A percentile compares a stretch with the other conserved stretches of the same genome.
phyloP scores from a whole-genome alignment of 2,329 filamentous ascomycete genomes.

The Beauveria sp. region DNA sequence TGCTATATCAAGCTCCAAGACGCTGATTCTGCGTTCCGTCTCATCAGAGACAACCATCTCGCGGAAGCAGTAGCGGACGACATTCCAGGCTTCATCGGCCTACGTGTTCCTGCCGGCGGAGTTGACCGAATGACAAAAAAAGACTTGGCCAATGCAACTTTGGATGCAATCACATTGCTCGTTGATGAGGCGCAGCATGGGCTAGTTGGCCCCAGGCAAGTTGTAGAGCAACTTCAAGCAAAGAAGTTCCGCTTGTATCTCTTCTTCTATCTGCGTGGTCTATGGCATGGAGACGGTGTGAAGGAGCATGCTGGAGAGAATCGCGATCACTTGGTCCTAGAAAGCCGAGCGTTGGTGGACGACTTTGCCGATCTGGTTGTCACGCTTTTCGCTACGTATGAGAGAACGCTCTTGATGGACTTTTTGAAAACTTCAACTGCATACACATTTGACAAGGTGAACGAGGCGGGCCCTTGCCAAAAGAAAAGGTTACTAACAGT shows the following conservation, averaged over 20 bases:
- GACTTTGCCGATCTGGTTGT: constrained; percentile 82
- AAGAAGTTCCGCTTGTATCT: constrained; percentile 66
- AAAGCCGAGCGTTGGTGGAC: constrained; percentile 66
- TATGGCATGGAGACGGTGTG: constrained; percentile 73
- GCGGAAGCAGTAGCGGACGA: constrained; percentile 84
- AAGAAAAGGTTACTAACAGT: background rate
- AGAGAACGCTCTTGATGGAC: constrained; percentile 73
- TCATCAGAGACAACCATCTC: constrained; percentile 86
- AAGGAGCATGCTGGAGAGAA: constrained; percentile 45
- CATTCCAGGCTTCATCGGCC: constrained; percentile 77
- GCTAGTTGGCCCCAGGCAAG: constrained; percentile 67
- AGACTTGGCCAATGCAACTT: constrained; percentile 72
- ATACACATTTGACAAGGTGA: constrained; percentile 74
- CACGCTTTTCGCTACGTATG: constrained; percentile 76
- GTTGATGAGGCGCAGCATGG: constrained; percentile 89
- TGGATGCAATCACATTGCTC: constrained; percentile 77
- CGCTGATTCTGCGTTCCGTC: constrained; percentile 75
- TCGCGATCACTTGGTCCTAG: constrained; percentile 48
- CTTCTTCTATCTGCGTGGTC: constrained; percentile 81
- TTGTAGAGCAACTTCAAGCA: constrained; percentile 68
- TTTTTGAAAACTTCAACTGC: constrained; percentile 78
- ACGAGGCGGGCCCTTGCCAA: background rate
- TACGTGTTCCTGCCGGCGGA: constrained; percentile 71
- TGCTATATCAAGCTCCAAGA: constrained; percentile 90
- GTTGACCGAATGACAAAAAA: constrained; percentile 54